Conservation (phyloP, 169 alveolate genomes). For the Haemoproteus tartakovskyi region DNA sequence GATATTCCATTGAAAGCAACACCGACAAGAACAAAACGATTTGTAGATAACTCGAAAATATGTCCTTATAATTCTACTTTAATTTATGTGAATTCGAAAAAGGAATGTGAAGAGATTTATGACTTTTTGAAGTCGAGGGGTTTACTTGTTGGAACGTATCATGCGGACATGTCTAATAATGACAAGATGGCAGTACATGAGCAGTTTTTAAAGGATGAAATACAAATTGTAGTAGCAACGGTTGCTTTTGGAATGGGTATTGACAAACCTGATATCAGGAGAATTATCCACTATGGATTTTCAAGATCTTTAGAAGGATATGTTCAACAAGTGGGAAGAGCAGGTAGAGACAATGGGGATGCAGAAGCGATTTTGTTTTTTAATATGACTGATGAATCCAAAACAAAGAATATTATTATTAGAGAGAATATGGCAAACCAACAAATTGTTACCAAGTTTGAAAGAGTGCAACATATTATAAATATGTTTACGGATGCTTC, state of each 20-base stretch:
- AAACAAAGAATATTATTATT: conserved; percentile 15
- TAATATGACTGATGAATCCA: conserved; percentile 50
- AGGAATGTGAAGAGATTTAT: conserved; percentile 41
- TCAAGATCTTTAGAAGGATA: conserved; percentile 97
- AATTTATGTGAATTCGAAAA: conserved; percentile 41
- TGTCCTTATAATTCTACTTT: conserved; percentile 54
- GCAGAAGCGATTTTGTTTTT: conserved; percentile 52
- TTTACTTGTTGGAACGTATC: conserved; percentile 65
- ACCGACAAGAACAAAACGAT: conserved; percentile 10
- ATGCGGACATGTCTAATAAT: conserved; percentile 78
- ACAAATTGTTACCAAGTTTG: conserved; percentile 28
- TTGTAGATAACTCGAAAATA: conserved; percentile 48
- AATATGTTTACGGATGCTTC: conserved; percentile 50
- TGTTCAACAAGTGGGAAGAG: conserved; percentile 98
- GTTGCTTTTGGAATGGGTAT: conserved; percentile 99
- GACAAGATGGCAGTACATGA: conserved; percentile 74
- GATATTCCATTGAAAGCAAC: conserved; percentile 24
- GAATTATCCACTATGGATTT: conserved; percentile 95
- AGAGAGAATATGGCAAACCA: conserved; percentile 48
- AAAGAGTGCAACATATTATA: conserved; percentile 54
- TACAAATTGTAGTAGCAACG: conserved; percentile 95
- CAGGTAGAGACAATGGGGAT: conserved; percentile 86
- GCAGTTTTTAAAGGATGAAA: conserved; percentile 90
- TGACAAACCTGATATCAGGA: conserved; percentile 96
- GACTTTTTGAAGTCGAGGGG: conserved; percentile 7